phyloP scores from a whole-genome alignment of 805 yeast species.

The Yarrowia sp. region DNA sequence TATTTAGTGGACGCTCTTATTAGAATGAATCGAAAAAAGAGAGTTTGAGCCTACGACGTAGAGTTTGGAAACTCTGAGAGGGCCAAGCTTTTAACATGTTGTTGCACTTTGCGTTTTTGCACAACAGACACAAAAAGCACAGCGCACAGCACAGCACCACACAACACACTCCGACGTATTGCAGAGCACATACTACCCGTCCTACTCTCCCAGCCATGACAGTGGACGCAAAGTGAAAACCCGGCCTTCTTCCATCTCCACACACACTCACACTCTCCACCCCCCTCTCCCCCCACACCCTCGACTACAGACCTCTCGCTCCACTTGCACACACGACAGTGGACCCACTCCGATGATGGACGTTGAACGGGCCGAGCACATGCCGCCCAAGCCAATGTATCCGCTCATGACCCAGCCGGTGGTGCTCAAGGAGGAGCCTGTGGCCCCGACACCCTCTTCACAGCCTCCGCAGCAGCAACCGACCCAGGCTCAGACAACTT shows the following conservation, averaged over 20 bases:
- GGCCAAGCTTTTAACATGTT: not conserved
- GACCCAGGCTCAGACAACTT: not conserved
- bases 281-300: not conserved
- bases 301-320: not conserved
- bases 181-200: too few relatives aligned
- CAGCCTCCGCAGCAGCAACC: not conserved
- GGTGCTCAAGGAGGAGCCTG: slow-evolving; percentile 11
- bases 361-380: slow-evolving; percentile 24
- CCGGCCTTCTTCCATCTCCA: not conserved
- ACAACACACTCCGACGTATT: slow-evolving; percentile 13
- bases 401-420: slow-evolving; percentile 25
- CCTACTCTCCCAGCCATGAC: slow-evolving; percentile 22
- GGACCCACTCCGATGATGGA: slow-evolving; percentile 18
- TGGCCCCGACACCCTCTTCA: not conserved
- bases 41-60: slow-evolving; percentile 9
- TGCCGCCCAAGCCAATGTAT: slow-evolving; percentile 26
- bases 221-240: slow-evolving; percentile 11
- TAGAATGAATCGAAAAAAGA: not conserved
- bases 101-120: slow-evolving; percentile 11
- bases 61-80: not conserved
- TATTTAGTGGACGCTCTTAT: slow-evolving; percentile 2
- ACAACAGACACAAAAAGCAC: slow-evolving; percentile 25
- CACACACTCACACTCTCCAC: not conserved
- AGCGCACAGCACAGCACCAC: slow-evolving; percentile 23
- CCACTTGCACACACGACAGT: not conserved